Evolutionary conservation across 345 rosid genomes (phyloP).

Genomic region (Rhizophora mangle): DNA sequence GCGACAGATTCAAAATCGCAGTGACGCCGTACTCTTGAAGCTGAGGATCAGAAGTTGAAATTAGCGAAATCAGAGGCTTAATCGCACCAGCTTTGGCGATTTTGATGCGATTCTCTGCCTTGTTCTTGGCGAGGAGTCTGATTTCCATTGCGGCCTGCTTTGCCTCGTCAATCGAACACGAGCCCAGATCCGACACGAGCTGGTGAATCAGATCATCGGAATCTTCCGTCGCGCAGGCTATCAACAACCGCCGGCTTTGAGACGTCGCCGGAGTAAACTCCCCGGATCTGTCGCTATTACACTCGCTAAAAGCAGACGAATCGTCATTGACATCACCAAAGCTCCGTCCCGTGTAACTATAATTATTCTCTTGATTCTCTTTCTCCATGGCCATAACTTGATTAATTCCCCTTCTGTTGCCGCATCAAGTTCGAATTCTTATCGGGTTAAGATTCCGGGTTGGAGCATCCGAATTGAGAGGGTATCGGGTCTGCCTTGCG

Average conservation of each 20-base stretch:
- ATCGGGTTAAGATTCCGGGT: background rate
- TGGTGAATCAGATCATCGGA: slow-evolving; percentile 59
- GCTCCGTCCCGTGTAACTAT: slow-evolving; percentile 45
- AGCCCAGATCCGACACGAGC: slow-evolving; percentile 64
- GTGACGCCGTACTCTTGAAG: slow-evolving; percentile 94
- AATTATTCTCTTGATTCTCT: slow-evolving; percentile 31
- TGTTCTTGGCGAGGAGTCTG: slow-evolving; percentile 86
- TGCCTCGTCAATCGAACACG: slow-evolving; percentile 74
- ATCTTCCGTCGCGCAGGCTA: slow-evolving; percentile 47
- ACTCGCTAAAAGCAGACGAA: slow-evolving; percentile 84
- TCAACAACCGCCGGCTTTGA: slow-evolving; percentile 56
- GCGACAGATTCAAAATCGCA: slow-evolving; percentile 78
- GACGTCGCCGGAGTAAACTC: slow-evolving; percentile 67
- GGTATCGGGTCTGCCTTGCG: background rate
- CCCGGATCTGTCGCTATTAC: slow-evolving; percentile 96
- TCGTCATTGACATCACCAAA: slow-evolving; percentile 42
- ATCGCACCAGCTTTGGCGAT: slow-evolving; percentile 86
- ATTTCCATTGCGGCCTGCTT: slow-evolving; percentile 98
- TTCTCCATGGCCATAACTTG: slow-evolving; percentile 31
- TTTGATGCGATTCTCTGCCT: slow-evolving; percentile 72
- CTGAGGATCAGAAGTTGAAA: slow-evolving; percentile 68
- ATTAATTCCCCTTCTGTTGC: background rate
- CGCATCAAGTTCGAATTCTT: slow-evolving; percentile 9
- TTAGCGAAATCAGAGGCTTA: slow-evolving; percentile 60
- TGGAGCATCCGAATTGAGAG: background rate